phyloP scores from a whole-genome alignment of 495 filamentous ascomycete species.

The Neurospora sp. region DNA sequence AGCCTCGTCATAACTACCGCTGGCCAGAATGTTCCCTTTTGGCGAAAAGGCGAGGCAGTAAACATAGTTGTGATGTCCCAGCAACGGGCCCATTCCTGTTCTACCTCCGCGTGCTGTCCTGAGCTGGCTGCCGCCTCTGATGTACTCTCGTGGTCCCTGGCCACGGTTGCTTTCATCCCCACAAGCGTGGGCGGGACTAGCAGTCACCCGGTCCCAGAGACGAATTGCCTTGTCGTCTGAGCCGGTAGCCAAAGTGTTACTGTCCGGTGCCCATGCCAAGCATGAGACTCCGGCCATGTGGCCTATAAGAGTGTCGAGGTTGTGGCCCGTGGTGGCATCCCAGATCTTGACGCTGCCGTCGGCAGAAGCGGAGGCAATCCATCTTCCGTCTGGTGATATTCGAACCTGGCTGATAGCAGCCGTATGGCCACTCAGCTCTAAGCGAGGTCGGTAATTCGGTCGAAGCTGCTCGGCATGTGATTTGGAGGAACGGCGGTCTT shows the following conservation, averaged over 20 bases:
- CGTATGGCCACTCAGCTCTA: slow-evolving; percentile 58
- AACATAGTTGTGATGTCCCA: slow-evolving; percentile 92
- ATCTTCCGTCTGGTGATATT: slow-evolving; percentile 80
- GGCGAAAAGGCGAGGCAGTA: slow-evolving; percentile 89
- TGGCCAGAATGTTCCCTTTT: slow-evolving; percentile 91
- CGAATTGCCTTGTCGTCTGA: slow-evolving; percentile 94
- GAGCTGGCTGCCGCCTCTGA: neutral
- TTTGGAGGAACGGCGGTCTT: slow-evolving; percentile 3
- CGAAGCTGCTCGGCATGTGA: slow-evolving; percentile 7
- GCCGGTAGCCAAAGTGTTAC: slow-evolving; percentile 74
- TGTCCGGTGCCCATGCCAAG: slow-evolving; percentile 85
- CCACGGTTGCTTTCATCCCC: slow-evolving; percentile 1
- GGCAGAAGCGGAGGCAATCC: slow-evolving; percentile 84
- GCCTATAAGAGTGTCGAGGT: slow-evolving; percentile 80
- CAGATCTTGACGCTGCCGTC: slow-evolving; percentile 86
- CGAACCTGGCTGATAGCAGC: slow-evolving; percentile 75
- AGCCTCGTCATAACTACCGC: slow-evolving; percentile 93
- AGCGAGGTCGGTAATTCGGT: slow-evolving; percentile 27
- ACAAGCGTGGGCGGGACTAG: slow-evolving; percentile 47
- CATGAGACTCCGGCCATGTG: slow-evolving; percentile 88
- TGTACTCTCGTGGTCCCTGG: neutral
- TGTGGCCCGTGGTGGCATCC: slow-evolving; percentile 66
- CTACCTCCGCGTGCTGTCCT: slow-evolving; percentile 17
- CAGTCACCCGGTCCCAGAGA: slow-evolving; percentile 78
- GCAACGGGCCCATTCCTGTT: slow-evolving; percentile 43